Evolutionary conservation across 2,329 filamentous ascomycete species (phyloP).

Genomic region (Orbilia oligospora): DNA sequence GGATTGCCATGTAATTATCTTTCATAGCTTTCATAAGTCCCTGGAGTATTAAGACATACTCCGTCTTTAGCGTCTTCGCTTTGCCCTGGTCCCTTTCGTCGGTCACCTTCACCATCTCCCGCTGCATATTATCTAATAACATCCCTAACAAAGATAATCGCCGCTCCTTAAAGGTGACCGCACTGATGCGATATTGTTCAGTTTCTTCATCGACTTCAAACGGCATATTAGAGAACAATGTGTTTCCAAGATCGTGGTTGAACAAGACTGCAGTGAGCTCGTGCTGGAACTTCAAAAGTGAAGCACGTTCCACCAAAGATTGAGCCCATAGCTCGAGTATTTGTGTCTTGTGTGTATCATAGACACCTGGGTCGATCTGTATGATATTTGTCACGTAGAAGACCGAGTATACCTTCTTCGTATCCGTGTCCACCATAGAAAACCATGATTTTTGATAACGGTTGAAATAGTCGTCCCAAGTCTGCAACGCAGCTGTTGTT

Average conservation of each 20-base stretch:
- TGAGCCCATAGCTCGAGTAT: slow-evolving; percentile 73
- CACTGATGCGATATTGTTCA: slow-evolving; percentile 69
- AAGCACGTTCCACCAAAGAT: slow-evolving; percentile 74
- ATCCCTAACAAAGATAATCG: slow-evolving; percentile 72
- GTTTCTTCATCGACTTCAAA: slow-evolving; percentile 68
- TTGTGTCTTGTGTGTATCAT: slow-evolving; percentile 57
- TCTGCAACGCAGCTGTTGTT: slow-evolving; percentile 43
- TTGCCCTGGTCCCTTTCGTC: slow-evolving; percentile 38
- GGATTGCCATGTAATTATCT: slow-evolving; percentile 73
- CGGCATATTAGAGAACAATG: slow-evolving; percentile 73
- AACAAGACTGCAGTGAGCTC: slow-evolving; percentile 72
- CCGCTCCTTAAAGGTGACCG: slow-evolving; percentile 72
- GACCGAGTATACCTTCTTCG: slow-evolving; percentile 69
- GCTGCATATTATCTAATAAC: slow-evolving; percentile 73
- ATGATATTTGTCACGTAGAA: slow-evolving; percentile 69
- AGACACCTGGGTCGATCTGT: slow-evolving; percentile 62
- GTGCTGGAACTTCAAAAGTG: slow-evolving; percentile 75
- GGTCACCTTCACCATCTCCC: slow-evolving; percentile 68
- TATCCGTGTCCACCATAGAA: slow-evolving; percentile 68
- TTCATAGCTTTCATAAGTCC: slow-evolving; percentile 76
- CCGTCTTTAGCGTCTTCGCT: slow-evolving; percentile 67
- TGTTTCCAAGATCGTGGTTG: slow-evolving; percentile 69
- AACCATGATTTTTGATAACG: slow-evolving; percentile 71
- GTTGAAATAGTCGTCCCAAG: slow-evolving; percentile 73
- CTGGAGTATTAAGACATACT: slow-evolving; percentile 71